Conservation (phyloP, 2,329 filamentous ascomycete genomes). For the Sphaerulina populicola region DNA sequence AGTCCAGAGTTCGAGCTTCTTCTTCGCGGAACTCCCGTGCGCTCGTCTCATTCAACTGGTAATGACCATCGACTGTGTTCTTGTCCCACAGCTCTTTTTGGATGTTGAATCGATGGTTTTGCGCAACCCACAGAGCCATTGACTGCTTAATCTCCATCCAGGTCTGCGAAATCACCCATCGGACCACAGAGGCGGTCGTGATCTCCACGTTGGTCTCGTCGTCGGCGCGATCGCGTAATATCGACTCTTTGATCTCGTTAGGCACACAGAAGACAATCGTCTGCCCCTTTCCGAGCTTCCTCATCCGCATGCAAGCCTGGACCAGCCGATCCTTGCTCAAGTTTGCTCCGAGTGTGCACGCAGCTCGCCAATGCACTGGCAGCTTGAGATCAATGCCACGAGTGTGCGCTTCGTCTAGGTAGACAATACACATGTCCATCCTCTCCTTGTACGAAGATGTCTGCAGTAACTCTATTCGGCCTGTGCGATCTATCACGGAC, state of each 20-base stretch:
- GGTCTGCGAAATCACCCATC: conserved; percentile 54
- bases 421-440: conserved; percentile 55
- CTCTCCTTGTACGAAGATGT: conserved; percentile 52
- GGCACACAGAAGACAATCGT: conserved; percentile 55
- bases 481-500: conserved; percentile 45
- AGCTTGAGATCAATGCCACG: conserved; percentile 60
- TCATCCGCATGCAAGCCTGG: conserved; percentile 65
- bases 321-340: conserved; percentile 61
- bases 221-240: conserved; percentile 29
- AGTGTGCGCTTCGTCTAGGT: conserved; percentile 63
- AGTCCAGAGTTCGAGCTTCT: conserved; percentile 59
- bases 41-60: conserved; percentile 24
- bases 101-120: conserved; percentile 46
- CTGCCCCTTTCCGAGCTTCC: conserved; percentile 59
- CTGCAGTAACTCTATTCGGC: conserved; percentile 43
- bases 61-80: conserved; percentile 49
- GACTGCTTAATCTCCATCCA: conserved; percentile 42
- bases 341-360: conserved; percentile 57
- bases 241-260: conserved; percentile 50
- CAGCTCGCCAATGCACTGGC: conserved; percentile 51
- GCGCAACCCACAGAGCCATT: conserved; percentile 53
- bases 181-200: conserved; percentile 48
- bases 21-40: conserved; percentile 51
- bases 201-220: conserved; percentile 31
- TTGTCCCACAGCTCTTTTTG: conserved; percentile 13